These are phyloP conservation scores for Phylloboletellus chloephorus DNA, from an alignment of 1,284 basidiomycete species.

Conservation along the genomic window DNA sequence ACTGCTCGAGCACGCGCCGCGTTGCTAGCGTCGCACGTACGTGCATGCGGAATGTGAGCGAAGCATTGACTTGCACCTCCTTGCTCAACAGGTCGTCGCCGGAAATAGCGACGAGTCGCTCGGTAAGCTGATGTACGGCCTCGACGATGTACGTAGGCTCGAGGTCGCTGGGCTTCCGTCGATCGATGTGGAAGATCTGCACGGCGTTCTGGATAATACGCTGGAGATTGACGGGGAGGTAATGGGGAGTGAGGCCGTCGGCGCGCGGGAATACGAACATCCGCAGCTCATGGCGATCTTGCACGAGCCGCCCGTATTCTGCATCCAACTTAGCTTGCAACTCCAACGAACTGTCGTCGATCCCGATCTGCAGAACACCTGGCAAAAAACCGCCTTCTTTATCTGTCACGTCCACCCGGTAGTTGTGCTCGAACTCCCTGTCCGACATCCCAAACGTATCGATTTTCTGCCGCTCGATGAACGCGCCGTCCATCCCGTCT, in stretches of 20 bases:
- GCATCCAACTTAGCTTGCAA: constrained; percentile 89
- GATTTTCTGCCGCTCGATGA: constrained; percentile 93
- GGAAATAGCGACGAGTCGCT: constrained; percentile 79
- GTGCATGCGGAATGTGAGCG: constrained; percentile 90
- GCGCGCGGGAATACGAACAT: constrained; percentile 80
- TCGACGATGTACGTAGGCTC: constrained; percentile 86
- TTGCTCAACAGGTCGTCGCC: constrained; percentile 73
- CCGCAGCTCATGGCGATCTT: constrained; percentile 77
- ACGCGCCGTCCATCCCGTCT: constrained; percentile 98
- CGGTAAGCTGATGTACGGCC: constrained; percentile 64
- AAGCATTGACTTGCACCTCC: constrained; percentile 87
- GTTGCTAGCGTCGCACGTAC: constrained; percentile 83
- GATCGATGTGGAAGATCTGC: constrained; percentile 97
- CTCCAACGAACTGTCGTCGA: constrained; percentile 84
- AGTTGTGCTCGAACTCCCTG: constrained; percentile 83
- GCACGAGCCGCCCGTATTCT: constrained; percentile 74
- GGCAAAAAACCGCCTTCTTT: constrained; percentile 70
- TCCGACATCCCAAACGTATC: constrained; percentile 85
- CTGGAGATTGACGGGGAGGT: constrained; percentile 89
- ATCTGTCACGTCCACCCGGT: constrained; percentile 90
- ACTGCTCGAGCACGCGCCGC: constrained; percentile 79
- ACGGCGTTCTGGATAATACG: constrained; percentile 94
- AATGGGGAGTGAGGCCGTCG: constrained; percentile 68
- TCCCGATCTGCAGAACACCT: constrained; percentile 88
- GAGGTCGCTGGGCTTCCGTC: constrained; percentile 88